Evolutionary conservation across 2,329 filamentous ascomycete genomes (phyloP).

Genomic region (Calonectria pteridis): DNA sequence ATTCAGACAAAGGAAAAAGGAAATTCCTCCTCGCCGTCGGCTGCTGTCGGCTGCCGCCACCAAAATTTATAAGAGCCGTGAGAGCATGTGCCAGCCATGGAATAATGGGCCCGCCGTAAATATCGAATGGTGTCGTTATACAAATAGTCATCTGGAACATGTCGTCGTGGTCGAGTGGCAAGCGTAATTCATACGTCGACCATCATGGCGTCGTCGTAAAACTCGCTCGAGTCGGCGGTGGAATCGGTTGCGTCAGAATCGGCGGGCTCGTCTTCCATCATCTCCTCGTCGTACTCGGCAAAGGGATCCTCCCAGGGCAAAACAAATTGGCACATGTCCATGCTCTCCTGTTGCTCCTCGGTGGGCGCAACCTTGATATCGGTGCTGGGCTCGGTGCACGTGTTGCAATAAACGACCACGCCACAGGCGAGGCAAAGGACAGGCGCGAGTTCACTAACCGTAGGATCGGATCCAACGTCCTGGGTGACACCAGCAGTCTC

Average conservation of each 20-base stretch:
- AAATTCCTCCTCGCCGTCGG: conserved; percentile 30
- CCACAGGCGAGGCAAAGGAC: conserved; percentile 63
- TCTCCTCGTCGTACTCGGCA: conserved; percentile 55
- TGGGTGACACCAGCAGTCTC: conserved; percentile 98
- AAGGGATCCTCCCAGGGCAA: conserved; percentile 49
- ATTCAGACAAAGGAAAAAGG: conserved; percentile 25
- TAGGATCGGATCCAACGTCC: conserved; percentile 97
- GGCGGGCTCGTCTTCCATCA: conserved; percentile 37
- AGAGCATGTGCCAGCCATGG: conserved; percentile 44
- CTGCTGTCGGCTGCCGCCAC: conserved; percentile 31
- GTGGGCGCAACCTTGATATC: conserved; percentile 36
- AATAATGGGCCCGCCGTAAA: not conserved
- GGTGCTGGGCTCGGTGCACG: conserved; percentile 50
- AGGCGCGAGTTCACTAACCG: conserved; percentile 79
- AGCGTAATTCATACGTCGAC: conserved; percentile 32
- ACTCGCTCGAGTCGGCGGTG: conserved; percentile 36
- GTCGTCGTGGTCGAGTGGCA: conserved; percentile 25
- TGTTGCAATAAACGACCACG: conserved; percentile 56
- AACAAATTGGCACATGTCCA: conserved; percentile 47
- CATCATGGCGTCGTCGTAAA: conserved; percentile 38
- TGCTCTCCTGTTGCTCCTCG: conserved; percentile 39
- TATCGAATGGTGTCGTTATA: conserved; percentile 1
- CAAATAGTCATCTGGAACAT: conserved; percentile 26
- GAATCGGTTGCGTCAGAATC: conserved; percentile 40
- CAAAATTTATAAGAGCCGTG: conserved; percentile 26